Conservation (phyloP, 177 flowering plant species). For the Vitis hybrid region DNA sequence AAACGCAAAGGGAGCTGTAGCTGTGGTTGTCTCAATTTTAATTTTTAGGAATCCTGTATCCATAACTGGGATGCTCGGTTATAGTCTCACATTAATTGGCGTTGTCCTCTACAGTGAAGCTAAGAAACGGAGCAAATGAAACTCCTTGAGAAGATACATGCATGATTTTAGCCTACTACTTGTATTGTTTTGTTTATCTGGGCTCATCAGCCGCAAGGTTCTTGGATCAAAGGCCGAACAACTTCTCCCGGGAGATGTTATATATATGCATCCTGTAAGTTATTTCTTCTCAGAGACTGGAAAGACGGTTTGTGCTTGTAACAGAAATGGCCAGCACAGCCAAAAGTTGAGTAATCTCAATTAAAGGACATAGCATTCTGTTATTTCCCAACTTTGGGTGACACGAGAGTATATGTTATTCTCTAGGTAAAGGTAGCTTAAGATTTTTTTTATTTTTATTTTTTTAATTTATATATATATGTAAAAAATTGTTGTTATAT, state of each 20-base stretch:
- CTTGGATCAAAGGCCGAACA: constrained; percentile 2
- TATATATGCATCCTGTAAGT: constrained; percentile 21
- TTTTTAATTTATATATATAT: too few species aligned
- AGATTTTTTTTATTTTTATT: too few species aligned
- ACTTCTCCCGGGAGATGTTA: too few species aligned
- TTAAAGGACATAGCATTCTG: constrained; percentile 37
- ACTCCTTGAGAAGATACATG: constrained; percentile 7
- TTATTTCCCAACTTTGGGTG: constrained; percentile 18
- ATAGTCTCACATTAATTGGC: constrained; percentile 56
- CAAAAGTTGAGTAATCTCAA: constrained; percentile 28
- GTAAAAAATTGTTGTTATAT: too few species aligned
- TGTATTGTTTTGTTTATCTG: background rate
- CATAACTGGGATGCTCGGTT: constrained; percentile 72
- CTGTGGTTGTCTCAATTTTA: constrained; percentile 66
- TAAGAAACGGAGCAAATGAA: constrained; percentile 58
- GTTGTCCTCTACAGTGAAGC: constrained; percentile 73
- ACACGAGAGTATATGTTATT: too few species aligned
- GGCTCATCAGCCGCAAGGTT: constrained; percentile 15
- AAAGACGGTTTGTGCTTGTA: constrained; percentile 35
- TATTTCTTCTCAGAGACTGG: constrained; percentile 26
- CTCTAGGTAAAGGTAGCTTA: too few species aligned
- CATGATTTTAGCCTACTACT: background rate
- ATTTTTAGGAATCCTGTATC: constrained; percentile 74
- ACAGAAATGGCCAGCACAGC: constrained; percentile 27
- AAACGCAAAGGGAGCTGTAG: constrained; percentile 76